Percentiles rank a stretch among this genome's conserved stretches.
Evolutionary conservation across 345 rosid genomes (phyloP).

Genomic region (Lepidium sativum): DNA sequence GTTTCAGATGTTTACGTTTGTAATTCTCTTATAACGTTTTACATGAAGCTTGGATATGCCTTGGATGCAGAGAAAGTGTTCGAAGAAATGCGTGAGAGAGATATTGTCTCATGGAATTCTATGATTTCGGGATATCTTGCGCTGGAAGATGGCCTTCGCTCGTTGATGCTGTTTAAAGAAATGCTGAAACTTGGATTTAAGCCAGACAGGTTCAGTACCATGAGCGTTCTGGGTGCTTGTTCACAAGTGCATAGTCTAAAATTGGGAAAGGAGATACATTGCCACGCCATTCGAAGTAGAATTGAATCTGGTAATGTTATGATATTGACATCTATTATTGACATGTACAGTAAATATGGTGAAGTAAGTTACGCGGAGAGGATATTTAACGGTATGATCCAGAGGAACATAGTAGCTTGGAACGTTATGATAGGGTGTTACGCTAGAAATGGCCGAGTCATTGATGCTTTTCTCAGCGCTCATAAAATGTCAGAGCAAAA

Average conservation of each 20-base stretch:
- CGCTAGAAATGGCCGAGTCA: conserved; percentile 26
- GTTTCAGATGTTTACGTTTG: conserved; percentile 48
- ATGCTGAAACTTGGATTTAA: conserved; percentile 35
- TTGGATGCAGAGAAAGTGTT: conserved; percentile 53
- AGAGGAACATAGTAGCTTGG: conserved; percentile 50
- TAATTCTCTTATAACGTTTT: conserved; percentile 55
- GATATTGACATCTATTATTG: conserved; percentile 57
- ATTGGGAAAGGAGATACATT: conserved; percentile 67
- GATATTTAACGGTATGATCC: conserved; percentile 34
- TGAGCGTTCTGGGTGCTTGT: conserved; percentile 53
- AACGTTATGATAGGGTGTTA: conserved; percentile 70
- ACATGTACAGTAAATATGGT: conserved; percentile 62
- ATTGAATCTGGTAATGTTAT: conserved; percentile 38
- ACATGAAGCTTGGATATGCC: conserved; percentile 42
- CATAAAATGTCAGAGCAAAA: conserved; percentile 39
- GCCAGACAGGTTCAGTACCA: too few relatives aligned
- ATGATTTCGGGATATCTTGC: conserved; percentile 58
- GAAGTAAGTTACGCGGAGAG: conserved; percentile 49
- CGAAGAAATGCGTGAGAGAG: conserved; percentile 56
- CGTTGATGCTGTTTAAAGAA: conserved; percentile 39
- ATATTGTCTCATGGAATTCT: conserved; percentile 73
- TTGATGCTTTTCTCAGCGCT: conserved; percentile 44
- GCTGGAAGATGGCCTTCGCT: conserved; percentile 37
- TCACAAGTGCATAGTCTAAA: conserved; percentile 27
- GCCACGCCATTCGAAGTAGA: conserved; percentile 41